phyloP scores from a whole-genome alignment of 2,329 filamentous ascomycete genomes.

The Colletotrichum spinosum region DNA sequence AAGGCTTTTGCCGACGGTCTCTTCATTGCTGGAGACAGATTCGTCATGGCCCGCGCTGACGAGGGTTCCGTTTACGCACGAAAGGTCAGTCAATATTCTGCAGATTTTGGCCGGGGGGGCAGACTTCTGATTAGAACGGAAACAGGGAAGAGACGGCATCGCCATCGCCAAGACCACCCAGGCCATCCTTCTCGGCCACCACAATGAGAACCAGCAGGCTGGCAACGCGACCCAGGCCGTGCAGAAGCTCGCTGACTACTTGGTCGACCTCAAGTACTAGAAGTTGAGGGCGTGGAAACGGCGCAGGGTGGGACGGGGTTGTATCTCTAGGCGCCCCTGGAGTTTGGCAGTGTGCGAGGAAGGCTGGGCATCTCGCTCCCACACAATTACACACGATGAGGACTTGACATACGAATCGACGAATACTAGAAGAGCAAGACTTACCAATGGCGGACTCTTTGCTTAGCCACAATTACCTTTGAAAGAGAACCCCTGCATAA shows the following conservation, averaged over 20 bases:
- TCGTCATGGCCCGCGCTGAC: slow-evolving; percentile 80
- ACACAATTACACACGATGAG: slow-evolving; percentile 20
- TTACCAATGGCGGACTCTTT: slow-evolving; percentile 35
- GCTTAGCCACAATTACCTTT: slow-evolving; percentile 25
- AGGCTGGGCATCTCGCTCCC: slow-evolving; percentile 37
- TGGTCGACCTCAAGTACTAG: slow-evolving; percentile 83
- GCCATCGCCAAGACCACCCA: slow-evolving; percentile 88
- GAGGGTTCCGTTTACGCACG: slow-evolving; percentile 86
- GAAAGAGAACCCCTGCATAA: slow-evolving; percentile 12
- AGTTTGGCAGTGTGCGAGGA: slow-evolving; percentile 33
- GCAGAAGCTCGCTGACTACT: slow-evolving; percentile 88
- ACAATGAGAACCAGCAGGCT: slow-evolving; percentile 79
- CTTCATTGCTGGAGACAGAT: slow-evolving; percentile 81
- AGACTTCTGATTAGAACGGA: slow-evolving; percentile 3
- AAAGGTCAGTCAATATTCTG: slow-evolving; percentile 69
- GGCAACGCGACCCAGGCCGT: slow-evolving; percentile 83
- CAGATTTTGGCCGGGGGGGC: background rate
- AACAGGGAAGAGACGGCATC: slow-evolving; percentile 80
- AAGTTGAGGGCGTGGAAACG: slow-evolving; percentile 27
- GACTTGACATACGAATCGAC: slow-evolving; percentile 38
- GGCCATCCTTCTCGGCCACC: slow-evolving; percentile 89
- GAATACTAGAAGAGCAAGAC: slow-evolving; percentile 38
- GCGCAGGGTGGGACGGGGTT: slow-evolving; percentile 18
- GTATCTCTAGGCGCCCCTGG: slow-evolving; percentile 11
- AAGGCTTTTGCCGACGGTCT: slow-evolving; percentile 79